Conservation (phyloP, 2,329 filamentous ascomycete genomes). For the Fusarium marasasianum region DNA sequence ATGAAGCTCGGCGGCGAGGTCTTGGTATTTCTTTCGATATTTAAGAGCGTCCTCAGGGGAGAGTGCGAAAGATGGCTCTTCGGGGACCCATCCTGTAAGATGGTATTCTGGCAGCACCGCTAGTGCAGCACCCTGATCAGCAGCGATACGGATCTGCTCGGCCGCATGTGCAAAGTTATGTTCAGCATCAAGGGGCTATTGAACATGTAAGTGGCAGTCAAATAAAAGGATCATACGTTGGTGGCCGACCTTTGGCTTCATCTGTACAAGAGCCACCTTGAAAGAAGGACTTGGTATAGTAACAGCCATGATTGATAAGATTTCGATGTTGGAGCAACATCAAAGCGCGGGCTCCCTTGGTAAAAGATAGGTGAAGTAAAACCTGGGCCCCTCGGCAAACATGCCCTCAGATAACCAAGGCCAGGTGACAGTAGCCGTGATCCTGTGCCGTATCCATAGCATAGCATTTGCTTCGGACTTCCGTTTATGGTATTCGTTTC, state of each 20-base stretch:
- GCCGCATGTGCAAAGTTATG: constrained; percentile 31
- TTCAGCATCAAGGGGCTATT: constrained; percentile 35
- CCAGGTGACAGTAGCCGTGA: neutral
- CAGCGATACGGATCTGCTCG: constrained; percentile 27
- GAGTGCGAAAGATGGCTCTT: constrained; percentile 66
- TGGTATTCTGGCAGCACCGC: constrained; percentile 78
- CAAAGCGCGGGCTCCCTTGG: neutral
- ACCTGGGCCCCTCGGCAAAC: neutral
- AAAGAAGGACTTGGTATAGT: constrained; percentile 8
- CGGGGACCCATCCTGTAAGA: constrained; percentile 76
- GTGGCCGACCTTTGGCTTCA: constrained; percentile 33
- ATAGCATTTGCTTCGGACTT: neutral
- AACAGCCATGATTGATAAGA: constrained; percentile 15
- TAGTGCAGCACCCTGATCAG: constrained; percentile 49
- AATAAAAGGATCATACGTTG: neutral
- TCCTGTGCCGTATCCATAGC: neutral
- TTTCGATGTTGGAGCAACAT: neutral
- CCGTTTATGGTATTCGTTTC: constrained; percentile 8
- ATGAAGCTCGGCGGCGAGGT: constrained; percentile 69
- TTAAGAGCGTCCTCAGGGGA: constrained; percentile 59
- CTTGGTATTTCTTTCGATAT: constrained; percentile 69
- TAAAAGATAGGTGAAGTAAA: neutral
- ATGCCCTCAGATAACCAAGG: neutral
- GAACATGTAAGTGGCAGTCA: neutral
- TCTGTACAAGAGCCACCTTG: constrained; percentile 36